Percentiles rank a stretch among this genome's conserved stretches.
phyloP scores from a whole-genome alignment of 2,329 filamentous ascomycete genomes.

The Trichothecium sympodiale region DNA sequence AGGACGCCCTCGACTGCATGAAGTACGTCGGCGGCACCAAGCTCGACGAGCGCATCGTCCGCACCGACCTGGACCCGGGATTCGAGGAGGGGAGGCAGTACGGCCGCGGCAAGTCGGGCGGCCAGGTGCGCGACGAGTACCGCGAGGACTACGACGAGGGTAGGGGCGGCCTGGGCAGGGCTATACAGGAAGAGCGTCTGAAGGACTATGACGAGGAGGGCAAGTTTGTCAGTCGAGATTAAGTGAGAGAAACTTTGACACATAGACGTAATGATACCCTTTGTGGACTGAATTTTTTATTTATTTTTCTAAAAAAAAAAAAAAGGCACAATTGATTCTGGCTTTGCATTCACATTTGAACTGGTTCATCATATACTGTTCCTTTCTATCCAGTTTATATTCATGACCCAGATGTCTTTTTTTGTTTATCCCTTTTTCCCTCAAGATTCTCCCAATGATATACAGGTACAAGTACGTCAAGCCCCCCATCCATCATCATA shows the following conservation, averaged over 20 bases:
- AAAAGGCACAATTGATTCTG: too few relatives aligned
- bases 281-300: too few relatives aligned
- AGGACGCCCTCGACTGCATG: constrained; percentile 94
- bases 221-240: constrained; percentile 9
- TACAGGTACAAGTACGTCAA: constrained; percentile 1
- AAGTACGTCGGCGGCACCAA: constrained; percentile 98
- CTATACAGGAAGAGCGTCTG: constrained; percentile 46
- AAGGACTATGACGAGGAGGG: constrained; percentile 28
- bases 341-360: too few relatives aligned
- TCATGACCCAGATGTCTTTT: not conserved
- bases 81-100: constrained; percentile 96
- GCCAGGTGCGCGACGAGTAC: constrained; percentile 96
- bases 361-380: too few relatives aligned
- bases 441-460: too few relatives aligned
- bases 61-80: constrained; percentile 89
- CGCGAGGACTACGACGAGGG: constrained; percentile 94
- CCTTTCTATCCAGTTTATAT: too few relatives aligned
- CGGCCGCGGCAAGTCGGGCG: constrained; percentile 87
- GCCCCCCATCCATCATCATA: not conserved
- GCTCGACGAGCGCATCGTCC: constrained; percentile 91
- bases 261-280: not conserved
- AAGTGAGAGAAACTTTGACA: not conserved
- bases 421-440: not conserved
- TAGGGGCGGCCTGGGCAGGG: constrained; percentile 77
- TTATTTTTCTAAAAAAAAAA: too few relatives aligned